phyloP scores from a whole-genome alignment of 2,329 filamentous ascomycete genomes.

The Alternaria sp. region DNA sequence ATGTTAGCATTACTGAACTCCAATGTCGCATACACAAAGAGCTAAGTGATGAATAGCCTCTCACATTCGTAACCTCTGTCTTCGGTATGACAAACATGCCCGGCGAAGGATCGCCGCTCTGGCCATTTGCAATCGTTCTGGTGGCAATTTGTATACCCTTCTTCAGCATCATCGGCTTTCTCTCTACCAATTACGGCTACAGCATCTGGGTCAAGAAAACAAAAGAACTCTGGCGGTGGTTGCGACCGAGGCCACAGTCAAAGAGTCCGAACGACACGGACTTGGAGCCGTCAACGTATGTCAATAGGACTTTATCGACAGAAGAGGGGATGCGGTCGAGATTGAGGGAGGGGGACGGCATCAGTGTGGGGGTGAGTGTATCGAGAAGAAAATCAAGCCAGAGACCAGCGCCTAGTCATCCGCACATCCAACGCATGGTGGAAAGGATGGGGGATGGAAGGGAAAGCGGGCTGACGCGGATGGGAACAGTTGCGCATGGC shows the following conservation, averaged over 20 bases:
- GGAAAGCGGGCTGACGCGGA: slow-evolving; percentile 35
- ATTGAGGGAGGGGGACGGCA: not conserved
- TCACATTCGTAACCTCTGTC: slow-evolving; percentile 69
- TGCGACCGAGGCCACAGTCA: slow-evolving; percentile 28
- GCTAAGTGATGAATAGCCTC: slow-evolving; percentile 46
- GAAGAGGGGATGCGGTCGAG: slow-evolving; percentile 41
- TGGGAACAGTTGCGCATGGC: slow-evolving; percentile 31
- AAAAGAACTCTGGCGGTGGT: slow-evolving; percentile 40
- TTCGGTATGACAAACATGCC: slow-evolving; percentile 63
- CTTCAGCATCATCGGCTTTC: slow-evolving; percentile 57
- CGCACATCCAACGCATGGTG: slow-evolving; percentile 44
- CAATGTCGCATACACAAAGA: not conserved
- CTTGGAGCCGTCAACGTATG: slow-evolving; percentile 13
- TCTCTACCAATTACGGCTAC: slow-evolving; percentile 55
- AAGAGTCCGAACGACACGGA: slow-evolving; percentile 20
- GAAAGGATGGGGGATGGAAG: slow-evolving; percentile 40
- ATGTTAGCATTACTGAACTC: not conserved
- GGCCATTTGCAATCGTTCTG: slow-evolving; percentile 54
- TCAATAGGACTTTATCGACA: slow-evolving; percentile 38
- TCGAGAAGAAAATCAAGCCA: slow-evolving; percentile 20
- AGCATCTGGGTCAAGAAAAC: slow-evolving; percentile 48
- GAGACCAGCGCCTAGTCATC: slow-evolving; percentile 33
- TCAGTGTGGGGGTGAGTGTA: not conserved
- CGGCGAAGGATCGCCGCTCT: slow-evolving; percentile 37
- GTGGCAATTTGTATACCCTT: slow-evolving; percentile 57